Percentiles rank a stretch among this genome's conserved stretches.
Conservation (phyloP, 345 rosid species). For the Theobroma cacao region DNA sequence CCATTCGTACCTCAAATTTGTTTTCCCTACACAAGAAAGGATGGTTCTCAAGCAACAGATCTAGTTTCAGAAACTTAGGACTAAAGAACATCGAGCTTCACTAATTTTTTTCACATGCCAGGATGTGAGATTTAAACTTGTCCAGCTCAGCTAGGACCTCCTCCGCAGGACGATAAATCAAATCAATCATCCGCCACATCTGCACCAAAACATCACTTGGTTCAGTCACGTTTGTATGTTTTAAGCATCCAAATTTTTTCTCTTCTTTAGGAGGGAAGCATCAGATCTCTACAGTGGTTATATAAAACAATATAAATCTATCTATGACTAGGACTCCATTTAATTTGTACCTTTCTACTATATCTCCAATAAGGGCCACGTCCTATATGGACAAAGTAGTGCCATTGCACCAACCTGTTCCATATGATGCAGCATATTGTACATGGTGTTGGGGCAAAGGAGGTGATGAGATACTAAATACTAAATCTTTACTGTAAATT, state of each 20-base stretch:
- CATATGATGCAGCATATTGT: neutral
- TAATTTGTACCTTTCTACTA: neutral
- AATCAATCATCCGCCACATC: constrained; percentile 71
- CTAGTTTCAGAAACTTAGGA: neutral
- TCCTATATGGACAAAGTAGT: neutral
- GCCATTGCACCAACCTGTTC: neutral
- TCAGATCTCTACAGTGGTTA: neutral
- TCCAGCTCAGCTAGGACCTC: constrained; percentile 61
- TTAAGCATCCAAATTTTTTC: neutral
- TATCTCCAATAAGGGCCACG: neutral
- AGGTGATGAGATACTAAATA: neutral
- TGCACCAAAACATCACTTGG: constrained; percentile 21
- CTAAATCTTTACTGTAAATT: neutral
- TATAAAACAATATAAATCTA: neutral
- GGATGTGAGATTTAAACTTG: constrained; percentile 44
- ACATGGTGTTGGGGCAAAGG: neutral
- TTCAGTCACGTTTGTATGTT: neutral
- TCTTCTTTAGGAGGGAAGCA: neutral
- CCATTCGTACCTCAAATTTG: neutral
- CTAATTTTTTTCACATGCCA: constrained; percentile 24
- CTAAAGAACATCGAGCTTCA: neutral
- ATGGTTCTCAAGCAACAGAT: neutral
- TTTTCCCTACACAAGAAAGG: neutral
- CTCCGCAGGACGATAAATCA: constrained; percentile 55
- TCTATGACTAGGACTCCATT: neutral